Evolutionary conservation across 768 basidiomycete species (phyloP).

Genomic region (Calocybe gangraenosa): DNA sequence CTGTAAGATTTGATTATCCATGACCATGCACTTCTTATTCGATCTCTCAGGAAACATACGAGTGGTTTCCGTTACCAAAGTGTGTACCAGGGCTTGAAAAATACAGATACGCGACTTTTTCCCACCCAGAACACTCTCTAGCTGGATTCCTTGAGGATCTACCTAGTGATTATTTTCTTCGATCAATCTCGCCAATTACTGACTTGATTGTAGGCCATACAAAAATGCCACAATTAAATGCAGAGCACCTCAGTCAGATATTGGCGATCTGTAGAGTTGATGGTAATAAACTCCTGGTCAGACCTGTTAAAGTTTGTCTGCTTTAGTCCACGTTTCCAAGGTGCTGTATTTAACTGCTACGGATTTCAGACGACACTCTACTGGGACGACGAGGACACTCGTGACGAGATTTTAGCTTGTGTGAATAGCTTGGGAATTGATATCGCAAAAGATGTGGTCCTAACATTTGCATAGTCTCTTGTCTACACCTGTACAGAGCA

Average conservation of each 20-base stretch:
- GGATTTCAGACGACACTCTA: conserved; percentile 4
- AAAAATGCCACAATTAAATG: conserved; percentile 3
- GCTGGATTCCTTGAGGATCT: conserved; percentile 23
- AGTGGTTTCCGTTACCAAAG: conserved; percentile 64
- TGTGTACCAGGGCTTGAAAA: conserved; percentile 62
- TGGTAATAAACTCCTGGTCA: conserved; percentile 17
- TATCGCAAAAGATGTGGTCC: conserved; percentile 9
- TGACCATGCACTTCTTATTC: neutral
- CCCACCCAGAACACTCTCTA: conserved; percentile 54
- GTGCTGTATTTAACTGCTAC: neutral
- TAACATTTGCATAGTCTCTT: neutral
- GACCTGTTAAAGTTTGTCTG: conserved; percentile 22
- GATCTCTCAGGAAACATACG: conserved; percentile 60
- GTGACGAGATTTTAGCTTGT: conserved; percentile 10
- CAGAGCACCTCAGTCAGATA: conserved; percentile 13
- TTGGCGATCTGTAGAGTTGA: conserved; percentile 11
- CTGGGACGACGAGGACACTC: conserved; percentile 12
- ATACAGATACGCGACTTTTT: conserved; percentile 68
- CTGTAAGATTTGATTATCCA: conserved; percentile 42
- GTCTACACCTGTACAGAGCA: too few relatives aligned
- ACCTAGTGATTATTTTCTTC: conserved; percentile 11
- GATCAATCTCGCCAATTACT: neutral
- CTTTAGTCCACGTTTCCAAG: too few relatives aligned
- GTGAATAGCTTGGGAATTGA: conserved; percentile 12
- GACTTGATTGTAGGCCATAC: conserved; percentile 5